Conservation (phyloP, 139 green algal species). For the Coelastrella sp. region DNA sequence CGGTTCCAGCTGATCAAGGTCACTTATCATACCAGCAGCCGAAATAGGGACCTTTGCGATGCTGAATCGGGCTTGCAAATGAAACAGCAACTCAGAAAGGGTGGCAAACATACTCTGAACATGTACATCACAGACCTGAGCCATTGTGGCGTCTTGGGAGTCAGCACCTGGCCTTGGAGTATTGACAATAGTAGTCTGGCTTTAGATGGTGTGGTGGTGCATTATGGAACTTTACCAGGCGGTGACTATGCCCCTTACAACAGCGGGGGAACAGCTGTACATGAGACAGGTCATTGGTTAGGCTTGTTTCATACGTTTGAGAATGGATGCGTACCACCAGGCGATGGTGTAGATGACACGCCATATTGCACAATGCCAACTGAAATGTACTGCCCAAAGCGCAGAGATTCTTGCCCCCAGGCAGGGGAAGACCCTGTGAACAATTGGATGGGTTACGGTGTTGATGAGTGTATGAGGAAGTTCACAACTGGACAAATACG, state of each 20-base stretch:
- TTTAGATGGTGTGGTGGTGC: constrained; percentile 15
- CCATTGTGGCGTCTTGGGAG: background rate
- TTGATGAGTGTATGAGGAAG: constrained; percentile 13
- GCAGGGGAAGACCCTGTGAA: background rate
- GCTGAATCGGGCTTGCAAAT: background rate
- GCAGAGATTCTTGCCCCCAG: constrained; percentile 14
- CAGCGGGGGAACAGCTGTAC: constrained; percentile 20
- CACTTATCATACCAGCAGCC: background rate
- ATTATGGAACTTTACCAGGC: background rate
- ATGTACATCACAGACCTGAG: constrained; percentile 10
- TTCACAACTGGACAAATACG: background rate
- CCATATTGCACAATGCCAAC: background rate
- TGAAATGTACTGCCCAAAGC: background rate
- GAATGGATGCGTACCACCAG: constrained; percentile 20
- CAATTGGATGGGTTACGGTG: constrained; percentile 28
- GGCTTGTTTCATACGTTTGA: constrained; percentile 26
- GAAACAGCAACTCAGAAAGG: background rate
- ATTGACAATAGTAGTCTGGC: background rate
- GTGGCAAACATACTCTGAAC: constrained; percentile 3
- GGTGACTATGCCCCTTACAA: background rate
- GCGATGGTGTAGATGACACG: constrained; percentile 10
- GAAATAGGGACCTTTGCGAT: background rate
- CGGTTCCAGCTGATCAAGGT: background rate
- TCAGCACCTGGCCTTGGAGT: constrained; percentile 13
- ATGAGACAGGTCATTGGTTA: constrained; percentile 26